A percentile compares a stretch with the other conserved stretches of the same genome.
Evolutionary conservation across 257 asterid species (phyloP).

Genomic region (Solanum bukasovii): DNA sequence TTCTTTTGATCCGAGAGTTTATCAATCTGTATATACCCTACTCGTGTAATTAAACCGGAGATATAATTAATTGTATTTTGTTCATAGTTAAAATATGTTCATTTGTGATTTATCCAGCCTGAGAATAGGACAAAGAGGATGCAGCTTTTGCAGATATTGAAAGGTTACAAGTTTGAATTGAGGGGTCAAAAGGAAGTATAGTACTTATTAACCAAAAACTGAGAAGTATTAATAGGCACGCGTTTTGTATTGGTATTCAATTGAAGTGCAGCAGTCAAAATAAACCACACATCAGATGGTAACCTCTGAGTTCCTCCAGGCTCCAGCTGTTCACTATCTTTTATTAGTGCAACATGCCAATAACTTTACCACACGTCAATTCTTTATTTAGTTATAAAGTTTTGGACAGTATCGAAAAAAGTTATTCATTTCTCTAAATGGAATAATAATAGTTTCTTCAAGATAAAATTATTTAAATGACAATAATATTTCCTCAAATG

Average conservation of each 20-base stretch:
- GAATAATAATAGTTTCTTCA: too few species aligned
- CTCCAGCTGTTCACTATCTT: not conserved
- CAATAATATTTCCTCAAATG: not conserved
- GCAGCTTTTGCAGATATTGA: not conserved
- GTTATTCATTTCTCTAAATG: not conserved
- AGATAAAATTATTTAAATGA: too few species aligned
- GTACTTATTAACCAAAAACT: not conserved
- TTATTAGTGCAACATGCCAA: not conserved
- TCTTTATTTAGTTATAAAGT: too few species aligned
- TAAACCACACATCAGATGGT: not conserved
- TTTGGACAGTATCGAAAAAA: too few species aligned
- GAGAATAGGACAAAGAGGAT: not conserved
- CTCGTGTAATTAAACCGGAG: not conserved
- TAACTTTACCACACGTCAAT: not conserved
- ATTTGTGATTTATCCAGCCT: not conserved
- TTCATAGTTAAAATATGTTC: not conserved
- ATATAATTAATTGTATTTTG: not conserved
- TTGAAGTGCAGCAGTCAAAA: not conserved
- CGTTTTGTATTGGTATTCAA: not conserved
- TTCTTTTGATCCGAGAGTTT: not conserved
- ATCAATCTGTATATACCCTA: not conserved
- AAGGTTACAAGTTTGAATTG: not conserved
- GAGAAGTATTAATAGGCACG: not conserved
- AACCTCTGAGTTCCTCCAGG: not conserved
- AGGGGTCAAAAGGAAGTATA: not conserved